A percentile compares a stretch with the other conserved stretches of the same genome.
These are phyloP conservation scores for Thalassiosira sp. DNA, from an alignment of 352 stramenopile genomes.

Conservation along the genomic window DNA sequence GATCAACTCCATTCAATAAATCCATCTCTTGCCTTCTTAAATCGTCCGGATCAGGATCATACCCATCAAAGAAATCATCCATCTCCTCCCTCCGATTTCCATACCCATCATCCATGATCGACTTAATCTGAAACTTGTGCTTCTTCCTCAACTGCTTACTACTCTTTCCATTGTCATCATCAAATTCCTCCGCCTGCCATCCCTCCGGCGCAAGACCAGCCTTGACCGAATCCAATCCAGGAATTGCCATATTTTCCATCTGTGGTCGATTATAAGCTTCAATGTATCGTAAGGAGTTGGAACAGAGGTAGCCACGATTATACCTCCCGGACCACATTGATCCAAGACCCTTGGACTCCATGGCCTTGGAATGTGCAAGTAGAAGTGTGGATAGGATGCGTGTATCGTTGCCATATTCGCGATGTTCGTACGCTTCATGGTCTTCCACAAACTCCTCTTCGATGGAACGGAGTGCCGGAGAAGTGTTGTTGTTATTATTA, in stretches of 20 bases:
- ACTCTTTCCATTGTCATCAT: constrained; percentile 28
- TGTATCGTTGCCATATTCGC: constrained; percentile 79
- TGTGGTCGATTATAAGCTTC: constrained; percentile 61
- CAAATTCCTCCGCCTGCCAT: constrained; percentile 38
- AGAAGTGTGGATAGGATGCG: constrained; percentile 65
- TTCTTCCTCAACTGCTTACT: constrained; percentile 55
- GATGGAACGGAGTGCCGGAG: constrained; percentile 28
- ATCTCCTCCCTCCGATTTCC: too few relatives aligned
- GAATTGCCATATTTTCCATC: constrained; percentile 72
- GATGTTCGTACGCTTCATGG: constrained; percentile 63
- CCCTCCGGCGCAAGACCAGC: constrained; percentile 48
- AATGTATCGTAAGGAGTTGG: constrained; percentile 75
- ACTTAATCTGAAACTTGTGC: constrained; percentile 51
- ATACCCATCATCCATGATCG: too few relatives aligned
- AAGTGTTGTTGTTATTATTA: not conserved
- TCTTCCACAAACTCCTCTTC: constrained; percentile 46
- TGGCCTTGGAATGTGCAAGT: constrained; percentile 69
- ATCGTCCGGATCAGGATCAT: too few relatives aligned
- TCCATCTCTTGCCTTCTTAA: too few relatives aligned
- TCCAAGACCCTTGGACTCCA: constrained; percentile 68
- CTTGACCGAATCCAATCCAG: constrained; percentile 54
- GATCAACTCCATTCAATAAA: too few relatives aligned
- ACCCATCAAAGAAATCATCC: too few relatives aligned
- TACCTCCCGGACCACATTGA: constrained; percentile 73
- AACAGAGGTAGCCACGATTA: constrained; percentile 77